Evolutionary conservation across 2,329 filamentous ascomycete genomes (phyloP).

Genomic region (Ophiostoma novo-ulmi): DNA sequence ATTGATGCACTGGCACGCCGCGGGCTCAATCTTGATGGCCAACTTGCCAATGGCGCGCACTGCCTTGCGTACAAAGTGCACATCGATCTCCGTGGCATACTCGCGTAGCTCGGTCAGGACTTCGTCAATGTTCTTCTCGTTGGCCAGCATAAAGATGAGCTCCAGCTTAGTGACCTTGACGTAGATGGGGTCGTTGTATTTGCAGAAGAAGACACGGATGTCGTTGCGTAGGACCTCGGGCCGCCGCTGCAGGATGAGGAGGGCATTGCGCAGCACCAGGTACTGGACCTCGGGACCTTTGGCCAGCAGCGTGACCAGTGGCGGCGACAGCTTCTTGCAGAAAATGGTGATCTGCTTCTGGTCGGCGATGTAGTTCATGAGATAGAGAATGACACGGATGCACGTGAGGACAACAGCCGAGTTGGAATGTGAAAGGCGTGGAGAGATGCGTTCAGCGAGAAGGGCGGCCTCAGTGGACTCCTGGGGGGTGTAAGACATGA

Average conservation of each 20-base stretch:
- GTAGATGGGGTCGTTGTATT: constrained; percentile 99
- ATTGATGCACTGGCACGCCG: constrained; percentile 85
- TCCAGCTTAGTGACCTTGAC: constrained; percentile 99
- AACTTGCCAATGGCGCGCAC: constrained; percentile 96
- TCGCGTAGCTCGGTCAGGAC: constrained; percentile 91
- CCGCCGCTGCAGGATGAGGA: constrained; percentile 85
- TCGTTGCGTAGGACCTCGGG: constrained; percentile 94
- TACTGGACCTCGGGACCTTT: constrained; percentile 99
- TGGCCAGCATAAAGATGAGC: constrained; percentile 97
- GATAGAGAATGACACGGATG: constrained; percentile 90
- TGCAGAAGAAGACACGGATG: constrained; percentile 98
- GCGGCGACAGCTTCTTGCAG: constrained; percentile 89
- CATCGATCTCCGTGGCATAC: constrained; percentile 97
- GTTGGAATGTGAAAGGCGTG: constrained; percentile 94
- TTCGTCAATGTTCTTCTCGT: constrained; percentile 89
- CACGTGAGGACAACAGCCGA: constrained; percentile 94
- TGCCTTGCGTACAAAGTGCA: constrained; percentile 96
- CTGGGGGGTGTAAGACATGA: constrained; percentile 96
- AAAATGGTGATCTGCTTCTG: constrained; percentile 81
- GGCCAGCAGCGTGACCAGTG: constrained; percentile 86
- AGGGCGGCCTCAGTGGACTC: constrained; percentile 82
- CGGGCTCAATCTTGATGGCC: constrained; percentile 97
- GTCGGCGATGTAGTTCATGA: constrained; percentile 98
- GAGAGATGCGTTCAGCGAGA: constrained; percentile 86
- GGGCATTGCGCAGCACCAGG: constrained; percentile 83